Conservation (phyloP, 1,284 basidiomycete species). For the Austroboletus niveus region DNA sequence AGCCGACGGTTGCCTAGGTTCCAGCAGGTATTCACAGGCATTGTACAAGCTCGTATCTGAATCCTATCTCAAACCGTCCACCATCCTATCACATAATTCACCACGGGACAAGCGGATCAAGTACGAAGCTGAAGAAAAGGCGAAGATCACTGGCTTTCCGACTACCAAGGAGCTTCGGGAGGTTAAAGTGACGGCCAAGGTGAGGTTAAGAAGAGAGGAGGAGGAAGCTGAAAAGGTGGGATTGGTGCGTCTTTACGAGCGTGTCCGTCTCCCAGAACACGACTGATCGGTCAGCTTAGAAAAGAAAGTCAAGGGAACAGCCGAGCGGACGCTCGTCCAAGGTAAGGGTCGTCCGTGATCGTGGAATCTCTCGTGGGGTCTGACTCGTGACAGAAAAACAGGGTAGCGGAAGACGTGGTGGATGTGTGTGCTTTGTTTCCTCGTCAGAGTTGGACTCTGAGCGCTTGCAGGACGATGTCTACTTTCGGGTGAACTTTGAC, state of each 20-base stretch:
- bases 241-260: conserved; percentile 47
- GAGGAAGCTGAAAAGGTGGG: conserved; percentile 70
- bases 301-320: conserved; percentile 56
- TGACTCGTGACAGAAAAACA: conserved; percentile 43
- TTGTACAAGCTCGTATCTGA: conserved; percentile 64
- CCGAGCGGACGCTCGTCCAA: conserved; percentile 47
- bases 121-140: conserved; percentile 73
- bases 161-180: conserved; percentile 73
- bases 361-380: not conserved
- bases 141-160: conserved; percentile 68
- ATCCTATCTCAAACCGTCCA: conserved; percentile 71
- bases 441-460: conserved; percentile 3
- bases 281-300: conserved; percentile 41
- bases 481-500: conserved; percentile 86
- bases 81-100: conserved; percentile 67
- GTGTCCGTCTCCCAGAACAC: not conserved
- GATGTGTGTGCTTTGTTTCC: conserved; percentile 49
- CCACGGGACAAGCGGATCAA: conserved; percentile 72
- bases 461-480: conserved; percentile 59
- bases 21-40: conserved; percentile 52
- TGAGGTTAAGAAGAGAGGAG: conserved; percentile 64
- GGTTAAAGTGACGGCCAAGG: conserved; percentile 61
- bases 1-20: conserved; percentile 36
- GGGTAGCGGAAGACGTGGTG: conserved; percentile 56
- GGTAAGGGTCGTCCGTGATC: conserved; percentile 33